Evolutionary conservation across 1,284 basidiomycete species (phyloP).

Genomic region (Kalmanozyma brasiliensis): DNA sequence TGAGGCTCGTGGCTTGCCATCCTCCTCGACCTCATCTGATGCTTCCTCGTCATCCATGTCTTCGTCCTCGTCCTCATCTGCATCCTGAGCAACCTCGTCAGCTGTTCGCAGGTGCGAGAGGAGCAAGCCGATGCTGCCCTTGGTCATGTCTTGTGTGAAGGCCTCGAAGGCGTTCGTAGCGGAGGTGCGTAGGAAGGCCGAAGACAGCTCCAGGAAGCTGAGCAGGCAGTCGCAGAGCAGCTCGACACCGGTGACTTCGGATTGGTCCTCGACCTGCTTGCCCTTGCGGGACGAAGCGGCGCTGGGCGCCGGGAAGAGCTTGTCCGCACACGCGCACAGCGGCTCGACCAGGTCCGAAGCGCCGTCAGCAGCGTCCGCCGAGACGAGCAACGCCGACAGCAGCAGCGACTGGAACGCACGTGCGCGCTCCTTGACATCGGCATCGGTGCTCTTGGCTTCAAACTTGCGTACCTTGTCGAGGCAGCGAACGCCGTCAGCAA

Average conservation of each 20-base stretch:
- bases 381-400: constrained; percentile 52
- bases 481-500: constrained; percentile 30
- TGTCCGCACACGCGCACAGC: constrained; percentile 63
- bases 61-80: constrained; percentile 33
- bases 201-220: constrained; percentile 85
- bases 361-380: constrained; percentile 71
- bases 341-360: constrained; percentile 58
- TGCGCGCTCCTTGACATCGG: constrained; percentile 22
- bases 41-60: constrained; percentile 37
- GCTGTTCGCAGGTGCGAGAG: constrained; percentile 68
- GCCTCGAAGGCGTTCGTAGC: constrained; percentile 84
- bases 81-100: constrained; percentile 20
- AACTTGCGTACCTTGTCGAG: constrained; percentile 52
- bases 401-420: constrained; percentile 57
- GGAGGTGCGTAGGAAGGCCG: constrained; percentile 81
- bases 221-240: constrained; percentile 87
- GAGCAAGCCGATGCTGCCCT: constrained; percentile 83
- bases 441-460: constrained; percentile 30
- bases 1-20: constrained; percentile 41
- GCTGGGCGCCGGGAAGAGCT: constrained; percentile 37
- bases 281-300: constrained; percentile 14
- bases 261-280: constrained; percentile 69
- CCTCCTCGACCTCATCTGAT: constrained; percentile 64
- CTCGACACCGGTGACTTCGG: constrained; percentile 77
- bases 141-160: constrained; percentile 77